Conservation (phyloP, 192 early-diverging fungal species). For the Jimgerdemannia lactiflua region DNA sequence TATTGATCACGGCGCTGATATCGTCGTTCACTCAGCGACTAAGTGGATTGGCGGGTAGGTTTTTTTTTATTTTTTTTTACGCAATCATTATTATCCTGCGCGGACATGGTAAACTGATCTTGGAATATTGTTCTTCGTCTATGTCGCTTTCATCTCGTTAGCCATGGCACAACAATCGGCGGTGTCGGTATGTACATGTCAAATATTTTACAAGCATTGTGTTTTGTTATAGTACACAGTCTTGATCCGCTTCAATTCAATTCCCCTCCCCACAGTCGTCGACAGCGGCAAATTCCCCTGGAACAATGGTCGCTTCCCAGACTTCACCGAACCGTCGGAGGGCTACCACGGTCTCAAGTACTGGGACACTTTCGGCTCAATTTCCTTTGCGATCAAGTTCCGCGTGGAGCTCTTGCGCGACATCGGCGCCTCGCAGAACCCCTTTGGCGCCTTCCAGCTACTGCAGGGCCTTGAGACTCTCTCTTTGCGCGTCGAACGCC, state of each 20-base stretch:
- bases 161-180: constrained; percentile 92
- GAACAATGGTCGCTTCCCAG: constrained; percentile 87
- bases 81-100: not conserved
- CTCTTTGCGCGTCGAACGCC: constrained; percentile 84
- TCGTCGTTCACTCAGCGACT: constrained; percentile 89
- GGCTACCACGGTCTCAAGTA: constrained; percentile 88
- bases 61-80: too few relatives aligned
- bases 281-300: constrained; percentile 88
- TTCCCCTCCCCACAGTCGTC: too few relatives aligned
- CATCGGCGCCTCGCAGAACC: constrained; percentile 80
- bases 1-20: constrained; percentile 94
- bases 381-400: constrained; percentile 74
- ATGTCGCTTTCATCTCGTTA: not conserved
- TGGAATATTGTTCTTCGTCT: constrained; percentile 43
- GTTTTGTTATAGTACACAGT: too few relatives aligned
- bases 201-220: not conserved
- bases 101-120: not conserved
- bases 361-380: constrained; percentile 84
- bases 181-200: constrained; percentile 74
- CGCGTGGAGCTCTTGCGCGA: constrained; percentile 86
- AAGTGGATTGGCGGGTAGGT: constrained; percentile 94
- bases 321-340: constrained; percentile 79
- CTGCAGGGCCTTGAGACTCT: constrained; percentile 91
- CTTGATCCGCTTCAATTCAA: not conserved
- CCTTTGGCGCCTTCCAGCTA: constrained; percentile 86